Base-by-base conservation (phyloP, 371 early-diverging fungal genomes). In the Choanephora cucurbitarum region DNA sequence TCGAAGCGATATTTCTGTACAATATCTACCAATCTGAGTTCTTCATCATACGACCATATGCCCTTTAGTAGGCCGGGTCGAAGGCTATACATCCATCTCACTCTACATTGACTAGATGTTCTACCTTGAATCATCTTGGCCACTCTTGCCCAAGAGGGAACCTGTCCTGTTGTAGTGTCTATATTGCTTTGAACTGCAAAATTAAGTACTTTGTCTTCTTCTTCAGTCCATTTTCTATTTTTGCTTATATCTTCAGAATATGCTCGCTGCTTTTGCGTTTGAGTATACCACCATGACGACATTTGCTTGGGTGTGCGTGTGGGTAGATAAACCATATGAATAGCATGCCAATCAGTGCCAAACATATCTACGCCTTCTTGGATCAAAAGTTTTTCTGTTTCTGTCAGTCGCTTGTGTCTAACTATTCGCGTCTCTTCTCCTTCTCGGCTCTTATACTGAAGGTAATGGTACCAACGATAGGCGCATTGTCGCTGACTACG, bases 291-390 rank as follows among this genome's bases (percentile, higher is more conserved):
- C 67, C 71, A 73, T 9, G 58, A 58, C 61, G 53, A 63, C 17
- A 74, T 56, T 28, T 75, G 77, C 9, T 56, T 44, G 0, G 80
- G 75, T 18, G 62, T 69, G 13, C 73, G 68, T 1, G 66, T 15
- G 3, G 80, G 80, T 15, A 79, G 47, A 62, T 71, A 75, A 0
- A 69, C 59, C 5, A 57, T 50, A 3, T 57, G 59, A 44, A 79
- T 67, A 0, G 77, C 73, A 7, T 64, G 23, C 75, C 77, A 79
- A 33, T 76, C 52, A 13, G 48, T 40, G 1, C 77, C 80, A 71
- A 76, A 76, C 70, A 74, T 72, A 8, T 64, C 44, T 1, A 74
- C 66, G 1, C 77, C 80, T 60, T 76, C 67, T 17, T 28, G 44
- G 7, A 79, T 52, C 13, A 66, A 44, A 3, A 33, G 44, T 15